Evolutionary conservation across 306 rosid genomes (phyloP).

Genomic region (Castanea crenata): DNA sequence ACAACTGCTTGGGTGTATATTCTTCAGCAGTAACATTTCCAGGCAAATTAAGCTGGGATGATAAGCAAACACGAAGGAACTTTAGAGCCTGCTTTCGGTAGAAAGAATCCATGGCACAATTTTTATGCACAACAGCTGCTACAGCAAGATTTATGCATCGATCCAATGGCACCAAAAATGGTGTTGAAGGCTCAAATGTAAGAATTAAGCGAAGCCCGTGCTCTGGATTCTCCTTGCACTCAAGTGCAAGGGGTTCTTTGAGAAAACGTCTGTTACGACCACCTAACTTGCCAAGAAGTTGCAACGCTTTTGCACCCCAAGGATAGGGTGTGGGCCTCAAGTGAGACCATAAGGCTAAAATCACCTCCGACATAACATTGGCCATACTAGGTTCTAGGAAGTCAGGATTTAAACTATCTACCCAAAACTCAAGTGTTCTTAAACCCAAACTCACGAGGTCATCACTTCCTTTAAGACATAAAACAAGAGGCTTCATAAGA

Average conservation of each 20-base stretch:
- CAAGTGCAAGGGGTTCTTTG: constrained; percentile 90
- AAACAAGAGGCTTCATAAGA: constrained; percentile 96
- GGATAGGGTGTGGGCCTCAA: constrained; percentile 82
- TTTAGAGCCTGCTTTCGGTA: constrained; percentile 84
- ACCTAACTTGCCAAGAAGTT: constrained; percentile 96
- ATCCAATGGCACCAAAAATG: constrained; percentile 95
- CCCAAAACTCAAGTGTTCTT: constrained; percentile 97
- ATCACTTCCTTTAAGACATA: constrained; percentile 86
- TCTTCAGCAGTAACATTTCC: constrained; percentile 78
- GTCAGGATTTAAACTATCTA: constrained; percentile 98
- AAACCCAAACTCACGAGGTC: constrained; percentile 91
- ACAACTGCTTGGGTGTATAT: constrained; percentile 67
- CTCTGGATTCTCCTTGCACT: constrained; percentile 98
- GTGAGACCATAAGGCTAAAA: constrained; percentile 95
- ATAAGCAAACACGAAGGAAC: constrained; percentile 85
- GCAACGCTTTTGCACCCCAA: constrained; percentile 99
- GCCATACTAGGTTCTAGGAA: constrained; percentile 99
- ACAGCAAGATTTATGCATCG: constrained; percentile 99
- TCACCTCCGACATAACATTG: constrained; percentile 85
- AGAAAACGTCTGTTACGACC: constrained; percentile 98
- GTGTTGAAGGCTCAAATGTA: constrained; percentile 98
- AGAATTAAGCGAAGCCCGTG: constrained; percentile 92
- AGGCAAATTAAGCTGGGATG: constrained; percentile 97
- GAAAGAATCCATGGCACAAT: constrained; percentile 70
- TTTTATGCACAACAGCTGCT: constrained; percentile 75